These are phyloP conservation scores for Cajanus cajan DNA, from an alignment of 306 rosid species.

Conservation along the genomic window DNA sequence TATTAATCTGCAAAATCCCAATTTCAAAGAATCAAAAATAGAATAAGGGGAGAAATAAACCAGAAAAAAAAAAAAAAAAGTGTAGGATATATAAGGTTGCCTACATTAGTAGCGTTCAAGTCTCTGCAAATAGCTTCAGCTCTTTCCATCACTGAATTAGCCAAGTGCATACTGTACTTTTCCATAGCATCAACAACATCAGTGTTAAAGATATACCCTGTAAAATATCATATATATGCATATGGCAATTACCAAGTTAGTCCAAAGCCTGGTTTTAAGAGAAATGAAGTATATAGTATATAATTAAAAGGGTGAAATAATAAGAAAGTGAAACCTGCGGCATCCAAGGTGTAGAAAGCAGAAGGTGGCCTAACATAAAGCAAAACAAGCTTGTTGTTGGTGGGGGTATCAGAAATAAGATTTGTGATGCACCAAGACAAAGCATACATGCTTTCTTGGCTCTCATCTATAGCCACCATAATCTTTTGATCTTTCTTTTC, in stretches of 20 bases:
- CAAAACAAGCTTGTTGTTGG: constrained; percentile 50
- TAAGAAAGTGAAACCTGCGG: constrained; percentile 53
- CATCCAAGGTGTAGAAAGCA: constrained; percentile 54
- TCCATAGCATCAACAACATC: constrained; percentile 55
- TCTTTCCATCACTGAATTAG: constrained; percentile 69
- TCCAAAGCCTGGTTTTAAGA: neutral
- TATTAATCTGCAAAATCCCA: constrained; percentile 47
- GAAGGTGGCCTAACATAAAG: constrained; percentile 78
- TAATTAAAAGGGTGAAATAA: neutral
- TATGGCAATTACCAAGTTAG: neutral
- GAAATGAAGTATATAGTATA: too few species aligned
- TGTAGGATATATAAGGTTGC: neutral
- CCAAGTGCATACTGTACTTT: constrained; percentile 49
- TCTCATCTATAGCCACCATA: constrained; percentile 84
- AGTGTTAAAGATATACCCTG: constrained; percentile 61
- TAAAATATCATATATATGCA: neutral
- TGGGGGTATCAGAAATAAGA: constrained; percentile 42
- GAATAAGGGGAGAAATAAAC: neutral
- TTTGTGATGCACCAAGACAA: constrained; percentile 73
- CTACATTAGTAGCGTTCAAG: constrained; percentile 33
- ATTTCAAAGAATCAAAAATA: neutral
- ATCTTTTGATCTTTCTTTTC: constrained; percentile 45
- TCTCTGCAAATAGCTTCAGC: constrained; percentile 59
- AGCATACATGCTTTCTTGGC: constrained; percentile 83
- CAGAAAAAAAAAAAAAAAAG: too few species aligned